Percentiles rank a stretch among this genome's conserved stretches.
phyloP scores from a whole-genome alignment of 1,284 basidiomycete species.

The Marasmius sp. region DNA sequence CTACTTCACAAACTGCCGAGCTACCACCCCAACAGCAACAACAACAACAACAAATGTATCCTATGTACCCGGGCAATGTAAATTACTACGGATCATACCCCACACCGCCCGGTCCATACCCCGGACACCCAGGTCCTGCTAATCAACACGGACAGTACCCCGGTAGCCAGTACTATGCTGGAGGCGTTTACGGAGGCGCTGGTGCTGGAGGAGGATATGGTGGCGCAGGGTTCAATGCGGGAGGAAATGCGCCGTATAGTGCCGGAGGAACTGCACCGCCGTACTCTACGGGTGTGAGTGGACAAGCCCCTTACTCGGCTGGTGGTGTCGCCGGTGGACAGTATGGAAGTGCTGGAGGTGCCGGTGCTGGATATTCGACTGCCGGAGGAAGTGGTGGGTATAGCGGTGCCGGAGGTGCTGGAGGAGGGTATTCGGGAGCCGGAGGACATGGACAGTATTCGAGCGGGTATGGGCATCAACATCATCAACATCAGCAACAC shows the following conservation, averaged over 20 bases:
- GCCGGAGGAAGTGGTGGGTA: too few relatives aligned
- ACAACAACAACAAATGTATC: slow-evolving; percentile 19
- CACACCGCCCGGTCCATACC: too few relatives aligned
- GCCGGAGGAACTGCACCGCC: neutral
- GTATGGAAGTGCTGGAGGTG: too few relatives aligned
- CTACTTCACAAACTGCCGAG: slow-evolving; percentile 20
- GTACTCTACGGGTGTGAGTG: neutral
- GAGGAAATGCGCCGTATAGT: neutral
- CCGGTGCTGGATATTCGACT: too few relatives aligned
- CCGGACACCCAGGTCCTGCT: slow-evolving; percentile 18
- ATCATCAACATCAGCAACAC: slow-evolving; percentile 40
- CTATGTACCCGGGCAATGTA: neutral
- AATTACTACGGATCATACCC: neutral
- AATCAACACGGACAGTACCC: slow-evolving; percentile 42
- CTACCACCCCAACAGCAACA: slow-evolving; percentile 31
- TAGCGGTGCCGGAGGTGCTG: too few relatives aligned
- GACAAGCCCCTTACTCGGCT: neutral
- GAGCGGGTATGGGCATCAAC: slow-evolving; percentile 36
- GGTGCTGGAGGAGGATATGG: neutral
- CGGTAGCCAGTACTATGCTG: neutral
- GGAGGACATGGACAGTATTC: slow-evolving; percentile 59
- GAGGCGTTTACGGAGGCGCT: neutral
- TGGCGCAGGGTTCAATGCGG: neutral
- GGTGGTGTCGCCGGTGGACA: slow-evolving; percentile 38
- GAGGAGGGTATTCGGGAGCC: slow-evolving; percentile 58